Conservation (phyloP, 148 eudicot species). For the Fagopyrum tataricum region DNA sequence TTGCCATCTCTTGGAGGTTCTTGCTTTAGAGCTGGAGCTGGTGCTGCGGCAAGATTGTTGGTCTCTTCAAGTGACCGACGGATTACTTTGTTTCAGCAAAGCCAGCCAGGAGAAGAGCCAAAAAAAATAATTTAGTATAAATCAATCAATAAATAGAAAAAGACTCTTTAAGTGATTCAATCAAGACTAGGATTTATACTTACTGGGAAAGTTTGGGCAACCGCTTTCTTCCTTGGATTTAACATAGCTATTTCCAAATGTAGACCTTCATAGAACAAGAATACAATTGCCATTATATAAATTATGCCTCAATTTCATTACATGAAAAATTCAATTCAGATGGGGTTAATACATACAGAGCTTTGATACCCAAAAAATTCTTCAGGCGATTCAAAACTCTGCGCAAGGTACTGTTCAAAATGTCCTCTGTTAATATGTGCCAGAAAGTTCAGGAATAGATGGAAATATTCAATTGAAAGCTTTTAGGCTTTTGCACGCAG, state of each 20-base stretch:
- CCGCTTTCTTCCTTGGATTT: slow-evolving; percentile 16
- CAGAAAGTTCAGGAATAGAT: slow-evolving; percentile 8
- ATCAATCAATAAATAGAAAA: not conserved
- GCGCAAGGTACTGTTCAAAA: slow-evolving; percentile 23
- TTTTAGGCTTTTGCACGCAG: not conserved
- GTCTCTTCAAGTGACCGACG: slow-evolving; percentile 26
- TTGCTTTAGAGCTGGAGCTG: slow-evolving; percentile 3
- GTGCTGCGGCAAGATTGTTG: slow-evolving; percentile 26
- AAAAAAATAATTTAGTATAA: not conserved
- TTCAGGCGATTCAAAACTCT: slow-evolving; percentile 19
- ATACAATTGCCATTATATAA: not conserved
- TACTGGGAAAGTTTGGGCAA: slow-evolving; percentile 21
- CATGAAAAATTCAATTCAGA: not conserved
- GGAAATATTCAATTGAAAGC: not conserved
- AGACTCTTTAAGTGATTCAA: not conserved
- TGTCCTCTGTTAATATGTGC: slow-evolving; percentile 6
- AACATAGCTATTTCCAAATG: slow-evolving; percentile 16
- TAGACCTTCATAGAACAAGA: slow-evolving; percentile 17
- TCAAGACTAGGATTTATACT: slow-evolving; percentile 8
- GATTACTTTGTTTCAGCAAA: slow-evolving; percentile 7
- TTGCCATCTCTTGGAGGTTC: not conserved
- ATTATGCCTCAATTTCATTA: not conserved
- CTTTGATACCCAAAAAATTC: slow-evolving; percentile 14
- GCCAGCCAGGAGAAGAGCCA: slow-evolving; percentile 2
- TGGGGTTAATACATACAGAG: slow-evolving; percentile 17